Evolutionary conservation across 208 protist species (phyloP).

Genomic region (Sergeia podlipaevii): DNA sequence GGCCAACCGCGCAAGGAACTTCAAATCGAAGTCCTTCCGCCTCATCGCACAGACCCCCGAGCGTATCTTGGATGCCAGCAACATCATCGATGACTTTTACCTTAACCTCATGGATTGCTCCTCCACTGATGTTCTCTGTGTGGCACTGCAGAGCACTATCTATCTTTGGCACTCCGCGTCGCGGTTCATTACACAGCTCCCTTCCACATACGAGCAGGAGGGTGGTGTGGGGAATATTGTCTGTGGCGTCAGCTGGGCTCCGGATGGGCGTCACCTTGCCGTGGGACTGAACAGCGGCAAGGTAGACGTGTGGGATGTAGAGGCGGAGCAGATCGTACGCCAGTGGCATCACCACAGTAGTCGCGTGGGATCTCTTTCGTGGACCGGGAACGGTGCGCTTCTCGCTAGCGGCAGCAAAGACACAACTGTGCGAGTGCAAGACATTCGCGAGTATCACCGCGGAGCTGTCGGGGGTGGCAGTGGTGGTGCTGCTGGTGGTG

Average conservation of each 20-base stretch:
- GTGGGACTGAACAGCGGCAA: constrained; percentile 84
- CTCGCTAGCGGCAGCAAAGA: constrained; percentile 95
- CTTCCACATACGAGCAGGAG: constrained; percentile 26
- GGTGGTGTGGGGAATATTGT: constrained; percentile 55
- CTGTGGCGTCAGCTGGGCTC: constrained; percentile 92
- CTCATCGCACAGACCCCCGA: constrained; percentile 93
- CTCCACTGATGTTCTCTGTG: constrained; percentile 85
- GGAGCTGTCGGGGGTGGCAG: too few species aligned
- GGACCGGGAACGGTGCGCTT: constrained; percentile 81
- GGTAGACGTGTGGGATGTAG: constrained; percentile 93
- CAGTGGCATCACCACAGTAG: constrained; percentile 83
- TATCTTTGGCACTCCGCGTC: constrained; percentile 98
- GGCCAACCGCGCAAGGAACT: constrained; percentile 78
- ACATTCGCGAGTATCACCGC: constrained; percentile 79
- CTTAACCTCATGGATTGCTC: constrained; percentile 99
- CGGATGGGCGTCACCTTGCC: constrained; percentile 86
- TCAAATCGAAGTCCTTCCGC: constrained; percentile 70
- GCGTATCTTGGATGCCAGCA: constrained; percentile 97
- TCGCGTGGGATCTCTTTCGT: constrained; percentile 93
- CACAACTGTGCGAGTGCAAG: constrained; percentile 92
- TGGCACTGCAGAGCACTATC: constrained; percentile 94
- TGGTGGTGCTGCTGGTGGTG: too few species aligned
- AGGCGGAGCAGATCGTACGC: constrained; percentile 68
- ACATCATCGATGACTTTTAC: constrained; percentile 99
- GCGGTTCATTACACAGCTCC: constrained; percentile 89